Conservation (phyloP, 805 yeast genomes). For the Starmerella gropengiesseri region DNA sequence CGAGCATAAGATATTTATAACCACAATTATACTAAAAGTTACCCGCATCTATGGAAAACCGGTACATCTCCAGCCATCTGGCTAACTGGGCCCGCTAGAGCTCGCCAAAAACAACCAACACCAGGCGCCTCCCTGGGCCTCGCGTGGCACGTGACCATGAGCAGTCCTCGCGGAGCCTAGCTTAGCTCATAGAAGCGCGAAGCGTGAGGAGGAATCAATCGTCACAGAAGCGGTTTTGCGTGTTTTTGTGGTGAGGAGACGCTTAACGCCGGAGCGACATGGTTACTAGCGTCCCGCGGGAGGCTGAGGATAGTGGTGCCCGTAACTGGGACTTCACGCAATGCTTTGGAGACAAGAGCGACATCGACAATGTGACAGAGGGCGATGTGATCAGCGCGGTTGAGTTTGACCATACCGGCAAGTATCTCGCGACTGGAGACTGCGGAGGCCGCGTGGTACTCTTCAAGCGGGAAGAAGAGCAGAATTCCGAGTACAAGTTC, state of each 20-base stretch:
- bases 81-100: too few relatives aligned
- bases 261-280: neutral
- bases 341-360: slow-evolving; percentile 98
- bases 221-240: neutral
- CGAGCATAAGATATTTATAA: too few relatives aligned
- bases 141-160: neutral
- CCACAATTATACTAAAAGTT: neutral
- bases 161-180: slow-evolving; percentile 3
- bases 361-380: slow-evolving; percentile 86
- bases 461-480: slow-evolving; percentile 69
- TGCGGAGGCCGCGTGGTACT: slow-evolving; percentile 96
- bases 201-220: neutral
- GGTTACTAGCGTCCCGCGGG: slow-evolving; percentile 10
- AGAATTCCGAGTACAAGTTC: slow-evolving; percentile 63
- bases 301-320: slow-evolving; percentile 25
- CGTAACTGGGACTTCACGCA: slow-evolving; percentile 78
- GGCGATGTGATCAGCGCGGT: slow-evolving; percentile 96
- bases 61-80: too few relatives aligned
- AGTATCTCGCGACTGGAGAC: slow-evolving; percentile 95
- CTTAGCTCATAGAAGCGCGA: slow-evolving; percentile 1
- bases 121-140: neutral
- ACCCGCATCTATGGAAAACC: neutral
- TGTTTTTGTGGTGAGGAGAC: neutral
- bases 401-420: slow-evolving; percentile 90
- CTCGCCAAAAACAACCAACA: too few relatives aligned